phyloP scores from a whole-genome alignment of 495 filamentous ascomycete species.

The Xylaria venustula region DNA sequence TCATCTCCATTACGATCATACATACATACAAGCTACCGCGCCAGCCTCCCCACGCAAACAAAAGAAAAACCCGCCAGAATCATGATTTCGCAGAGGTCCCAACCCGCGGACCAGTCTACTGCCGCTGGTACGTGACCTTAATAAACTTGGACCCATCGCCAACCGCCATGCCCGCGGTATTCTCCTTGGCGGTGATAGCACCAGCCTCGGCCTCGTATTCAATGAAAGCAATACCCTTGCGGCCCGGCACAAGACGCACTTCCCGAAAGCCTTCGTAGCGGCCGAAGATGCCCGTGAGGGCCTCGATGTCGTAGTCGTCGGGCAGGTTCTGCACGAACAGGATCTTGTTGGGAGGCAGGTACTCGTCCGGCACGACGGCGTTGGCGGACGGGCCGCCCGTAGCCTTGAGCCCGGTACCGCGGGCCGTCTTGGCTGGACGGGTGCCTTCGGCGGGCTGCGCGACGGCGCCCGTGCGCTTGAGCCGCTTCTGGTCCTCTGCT shows the following conservation, averaged over 20 bases:
- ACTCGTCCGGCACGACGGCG: slow-evolving; percentile 90
- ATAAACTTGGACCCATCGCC: slow-evolving; percentile 57
- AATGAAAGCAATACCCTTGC: slow-evolving; percentile 91
- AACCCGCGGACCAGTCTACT: slow-evolving; percentile 5
- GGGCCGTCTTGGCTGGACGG: slow-evolving; percentile 69
- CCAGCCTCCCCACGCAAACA: too few species aligned
- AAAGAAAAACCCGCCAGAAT: too few species aligned
- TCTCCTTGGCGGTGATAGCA: slow-evolving; percentile 93
- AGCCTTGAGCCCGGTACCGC: slow-evolving; percentile 80
- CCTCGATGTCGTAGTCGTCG: slow-evolving; percentile 79
- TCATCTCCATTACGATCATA: too few species aligned
- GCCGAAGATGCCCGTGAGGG: slow-evolving; percentile 75
- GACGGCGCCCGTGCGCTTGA: slow-evolving; percentile 68
- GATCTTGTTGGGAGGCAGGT: slow-evolving; percentile 94
- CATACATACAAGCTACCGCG: too few species aligned
- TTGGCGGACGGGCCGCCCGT: slow-evolving; percentile 63
- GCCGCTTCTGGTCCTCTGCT: slow-evolving; percentile 76
- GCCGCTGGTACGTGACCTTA: slow-evolving; percentile 31
- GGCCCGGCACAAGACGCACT: slow-evolving; percentile 80
- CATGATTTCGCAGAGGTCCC: neutral
- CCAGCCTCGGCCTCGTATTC: slow-evolving; percentile 90
- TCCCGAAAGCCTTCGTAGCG: slow-evolving; percentile 94
- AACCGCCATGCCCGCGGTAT: slow-evolving; percentile 83
- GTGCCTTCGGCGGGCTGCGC: slow-evolving; percentile 44
- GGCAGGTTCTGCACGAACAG: slow-evolving; percentile 95